Evolutionary conservation across 805 yeast genomes (phyloP).

Genomic region (Barnettozyma salicaria): DNA sequence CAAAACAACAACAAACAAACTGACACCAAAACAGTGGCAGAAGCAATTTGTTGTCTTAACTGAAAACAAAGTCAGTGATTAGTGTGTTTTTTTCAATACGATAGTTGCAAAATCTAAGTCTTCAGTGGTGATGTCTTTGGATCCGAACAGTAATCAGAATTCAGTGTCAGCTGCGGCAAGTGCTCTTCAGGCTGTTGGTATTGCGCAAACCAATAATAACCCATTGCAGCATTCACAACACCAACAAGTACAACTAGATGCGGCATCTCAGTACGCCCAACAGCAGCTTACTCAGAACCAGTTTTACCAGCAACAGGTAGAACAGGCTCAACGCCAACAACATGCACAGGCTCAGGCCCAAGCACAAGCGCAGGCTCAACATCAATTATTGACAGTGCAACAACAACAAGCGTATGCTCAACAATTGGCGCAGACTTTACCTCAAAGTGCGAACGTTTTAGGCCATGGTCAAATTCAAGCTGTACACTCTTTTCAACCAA

Average conservation of each 20-base stretch:
- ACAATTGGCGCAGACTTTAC: constrained; percentile 21
- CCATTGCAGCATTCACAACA: constrained; percentile 16
- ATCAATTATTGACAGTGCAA: constrained; percentile 6
- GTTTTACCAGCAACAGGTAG: constrained; percentile 20
- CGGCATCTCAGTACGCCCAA: constrained; percentile 15
- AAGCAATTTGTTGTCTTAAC: too few species aligned
- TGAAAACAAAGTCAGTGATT: too few species aligned
- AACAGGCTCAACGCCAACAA: constrained; percentile 17
- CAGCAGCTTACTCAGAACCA: constrained; percentile 17
- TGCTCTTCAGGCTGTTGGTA: constrained; percentile 23
- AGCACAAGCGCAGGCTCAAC: constrained; percentile 15
- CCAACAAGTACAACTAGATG: constrained; percentile 14
- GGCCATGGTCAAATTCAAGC: constrained; percentile 6
- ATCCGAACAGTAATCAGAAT: constrained; percentile 13
- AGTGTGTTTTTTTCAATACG: too few species aligned
- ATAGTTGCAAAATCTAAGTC: too few species aligned
- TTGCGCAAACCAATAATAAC: constrained; percentile 15
- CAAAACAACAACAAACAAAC: constrained; percentile 7
- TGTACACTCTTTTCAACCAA: constrained; percentile 17
- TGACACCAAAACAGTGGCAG: background rate
- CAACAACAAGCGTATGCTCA: constrained; percentile 19
- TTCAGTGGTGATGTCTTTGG: constrained; percentile 12
- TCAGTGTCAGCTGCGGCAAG: constrained; percentile 21
- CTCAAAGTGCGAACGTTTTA: constrained; percentile 12
- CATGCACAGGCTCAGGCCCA: constrained; percentile 19